A percentile compares a stretch with the other conserved stretches of the same genome.
phyloP scores from a whole-genome alignment of 345 rosid species.

The Tarenaya hassleriana region DNA sequence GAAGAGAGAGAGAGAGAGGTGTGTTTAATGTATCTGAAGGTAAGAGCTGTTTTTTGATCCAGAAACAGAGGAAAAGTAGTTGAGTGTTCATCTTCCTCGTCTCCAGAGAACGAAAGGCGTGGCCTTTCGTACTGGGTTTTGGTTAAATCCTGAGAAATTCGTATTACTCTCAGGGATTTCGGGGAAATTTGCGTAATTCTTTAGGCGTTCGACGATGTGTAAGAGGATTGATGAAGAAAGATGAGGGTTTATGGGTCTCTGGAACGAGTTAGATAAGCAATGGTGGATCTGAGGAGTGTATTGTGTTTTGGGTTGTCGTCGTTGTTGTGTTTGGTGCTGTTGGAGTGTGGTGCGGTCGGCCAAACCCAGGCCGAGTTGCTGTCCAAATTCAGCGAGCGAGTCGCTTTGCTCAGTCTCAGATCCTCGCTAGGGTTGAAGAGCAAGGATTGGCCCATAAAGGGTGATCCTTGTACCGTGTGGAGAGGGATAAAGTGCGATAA shows the following conservation, averaged over 20 bases:
- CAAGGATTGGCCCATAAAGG: conserved; percentile 86
- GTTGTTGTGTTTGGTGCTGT: conserved; percentile 28
- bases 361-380: conserved; percentile 39
- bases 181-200: background rate
- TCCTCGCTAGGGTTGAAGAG: conserved; percentile 81
- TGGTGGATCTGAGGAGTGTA: conserved; percentile 53
- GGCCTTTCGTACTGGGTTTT: conserved; percentile 24
- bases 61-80: conserved; percentile 22
- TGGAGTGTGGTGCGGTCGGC: conserved; percentile 42
- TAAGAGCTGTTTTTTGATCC: conserved; percentile 31
- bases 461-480: conserved; percentile 75
- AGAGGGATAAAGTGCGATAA: conserved; percentile 52
- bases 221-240: background rate
- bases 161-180: conserved; percentile 9
- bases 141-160: conserved; percentile 23
- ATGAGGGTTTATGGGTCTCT: no score
- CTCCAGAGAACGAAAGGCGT: conserved; percentile 14
- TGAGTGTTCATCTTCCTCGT: conserved; percentile 21
- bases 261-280: conserved; percentile 36
- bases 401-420: conserved; percentile 69
- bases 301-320: conserved; percentile 32
- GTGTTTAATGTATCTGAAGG: conserved; percentile 35
- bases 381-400: conserved; percentile 43
- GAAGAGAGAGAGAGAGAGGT: conserved; percentile 20
- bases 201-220: background rate